Evolutionary conservation across 2,329 filamentous ascomycete genomes (phyloP).

Genomic region (Fusarium begoniae): DNA sequence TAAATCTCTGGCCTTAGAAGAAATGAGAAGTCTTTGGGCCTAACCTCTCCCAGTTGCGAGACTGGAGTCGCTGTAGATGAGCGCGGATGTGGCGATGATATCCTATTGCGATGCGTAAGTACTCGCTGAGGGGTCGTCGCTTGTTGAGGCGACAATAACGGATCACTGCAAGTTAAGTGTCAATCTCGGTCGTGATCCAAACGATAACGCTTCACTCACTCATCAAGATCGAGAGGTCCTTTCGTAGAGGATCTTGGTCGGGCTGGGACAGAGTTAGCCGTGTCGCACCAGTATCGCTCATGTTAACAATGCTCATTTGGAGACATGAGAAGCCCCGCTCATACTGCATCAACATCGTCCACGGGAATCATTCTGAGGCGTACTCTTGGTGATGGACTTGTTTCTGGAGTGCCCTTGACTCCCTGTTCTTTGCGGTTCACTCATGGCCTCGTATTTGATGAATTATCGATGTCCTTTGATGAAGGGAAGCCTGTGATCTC

Average conservation of each 20-base stretch:
- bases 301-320: neutral
- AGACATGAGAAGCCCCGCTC: slow-evolving; percentile 1
- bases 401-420: slow-evolving; percentile 49
- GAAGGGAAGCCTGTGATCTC: slow-evolving; percentile 11
- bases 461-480: slow-evolving; percentile 12
- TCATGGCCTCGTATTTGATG: slow-evolving; percentile 37
- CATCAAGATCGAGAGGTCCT: slow-evolving; percentile 79
- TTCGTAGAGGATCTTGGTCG: slow-evolving; percentile 76
- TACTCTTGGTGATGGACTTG: slow-evolving; percentile 52
- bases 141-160: slow-evolving; percentile 43
- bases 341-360: neutral
- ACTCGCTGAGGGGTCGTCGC: slow-evolving; percentile 38
- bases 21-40: slow-evolving; percentile 77
- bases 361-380: slow-evolving; percentile 2
- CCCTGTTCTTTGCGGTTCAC: slow-evolving; percentile 41
- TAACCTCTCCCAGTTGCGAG: slow-evolving; percentile 44
- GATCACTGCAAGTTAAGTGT: slow-evolving; percentile 33
- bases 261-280: slow-evolving; percentile 51
- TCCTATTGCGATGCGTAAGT: slow-evolving; percentile 33
- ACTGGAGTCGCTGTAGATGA: slow-evolving; percentile 42
- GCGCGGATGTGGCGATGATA: slow-evolving; percentile 39
- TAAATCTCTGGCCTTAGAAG: slow-evolving; percentile 84
- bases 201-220: slow-evolving; percentile 63
- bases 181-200: neutral
- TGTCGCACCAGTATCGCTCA: neutral